Evolutionary conservation across 805 yeast species (phyloP).

Genomic region (Ogataea pilisensis): DNA sequence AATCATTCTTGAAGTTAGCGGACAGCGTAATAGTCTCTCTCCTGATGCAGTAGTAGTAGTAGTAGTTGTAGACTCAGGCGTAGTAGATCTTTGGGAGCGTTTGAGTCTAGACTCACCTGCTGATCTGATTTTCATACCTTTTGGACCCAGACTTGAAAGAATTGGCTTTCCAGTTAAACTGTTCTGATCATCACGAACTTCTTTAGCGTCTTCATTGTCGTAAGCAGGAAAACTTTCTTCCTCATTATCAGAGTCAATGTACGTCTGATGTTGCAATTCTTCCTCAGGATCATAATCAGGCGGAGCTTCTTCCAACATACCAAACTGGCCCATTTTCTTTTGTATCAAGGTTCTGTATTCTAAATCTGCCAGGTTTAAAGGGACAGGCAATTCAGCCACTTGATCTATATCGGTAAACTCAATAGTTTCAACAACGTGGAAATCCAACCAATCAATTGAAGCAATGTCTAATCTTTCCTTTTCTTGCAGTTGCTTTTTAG

Average conservation of each 20-base stretch:
- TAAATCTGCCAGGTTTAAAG: conserved; percentile 55
- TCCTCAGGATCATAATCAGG: conserved; percentile 32
- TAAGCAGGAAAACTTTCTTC: neutral
- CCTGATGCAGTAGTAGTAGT: conserved; percentile 3
- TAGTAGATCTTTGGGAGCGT: conserved; percentile 22
- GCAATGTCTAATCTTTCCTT: conserved; percentile 55
- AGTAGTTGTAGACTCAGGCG: conserved; percentile 2
- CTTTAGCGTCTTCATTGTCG: too few species aligned
- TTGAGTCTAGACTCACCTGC: conserved; percentile 67
- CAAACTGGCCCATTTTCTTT: conserved; percentile 34
- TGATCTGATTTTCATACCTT: conserved; percentile 61
- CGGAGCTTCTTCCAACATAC: conserved; percentile 34
- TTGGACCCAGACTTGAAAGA: conserved; percentile 20
- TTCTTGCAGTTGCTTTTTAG: conserved; percentile 30
- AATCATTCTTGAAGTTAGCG: conserved; percentile 68
- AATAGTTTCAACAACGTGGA: conserved; percentile 64
- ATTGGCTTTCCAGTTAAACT: too few species aligned
- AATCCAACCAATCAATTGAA: conserved; percentile 85
- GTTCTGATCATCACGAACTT: neutral
- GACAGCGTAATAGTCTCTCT: conserved; percentile 55
- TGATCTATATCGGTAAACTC: conserved; percentile 60
- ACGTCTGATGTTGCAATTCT: conserved; percentile 1
- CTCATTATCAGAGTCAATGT: conserved; percentile 7
- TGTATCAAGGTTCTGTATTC: conserved; percentile 58
- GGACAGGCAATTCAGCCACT: conserved; percentile 49